Evolutionary conservation across 225 moss, liverwort and hornwort genomes (phyloP).

Genomic region (Bryoerythrophyllum caledonicum): DNA sequence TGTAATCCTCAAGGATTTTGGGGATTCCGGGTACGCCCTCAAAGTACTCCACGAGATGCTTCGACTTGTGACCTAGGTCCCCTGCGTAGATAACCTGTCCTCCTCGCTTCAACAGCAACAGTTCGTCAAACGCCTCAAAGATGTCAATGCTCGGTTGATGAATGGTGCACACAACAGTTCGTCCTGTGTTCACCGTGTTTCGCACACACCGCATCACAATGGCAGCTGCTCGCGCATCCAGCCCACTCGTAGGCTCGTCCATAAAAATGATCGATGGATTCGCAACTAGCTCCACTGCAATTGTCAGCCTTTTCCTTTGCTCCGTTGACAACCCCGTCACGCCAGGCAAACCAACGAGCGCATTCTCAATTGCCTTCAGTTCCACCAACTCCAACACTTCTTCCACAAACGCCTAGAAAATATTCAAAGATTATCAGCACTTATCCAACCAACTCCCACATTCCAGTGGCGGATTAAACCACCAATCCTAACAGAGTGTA

Average conservation of each 20-base stretch:
- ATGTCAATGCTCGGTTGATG: slow-evolving; percentile 65
- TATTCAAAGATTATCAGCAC: neutral
- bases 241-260: slow-evolving; percentile 63
- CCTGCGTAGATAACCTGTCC: slow-evolving; percentile 54
- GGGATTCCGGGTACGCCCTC: slow-evolving; percentile 41
- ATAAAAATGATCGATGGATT: slow-evolving; percentile 63
- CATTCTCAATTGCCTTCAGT: slow-evolving; percentile 41
- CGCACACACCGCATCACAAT: slow-evolving; percentile 65
- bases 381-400: slow-evolving; percentile 62
- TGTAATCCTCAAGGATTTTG: slow-evolving; percentile 50
- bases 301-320: slow-evolving; percentile 55
- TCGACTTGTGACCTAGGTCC: slow-evolving; percentile 39
- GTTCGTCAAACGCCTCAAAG: slow-evolving; percentile 60
- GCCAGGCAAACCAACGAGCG: slow-evolving; percentile 49
- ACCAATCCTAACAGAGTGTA: neutral
- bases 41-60: slow-evolving; percentile 47
- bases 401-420: slow-evolving; percentile 51
- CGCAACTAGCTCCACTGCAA: slow-evolving; percentile 58
- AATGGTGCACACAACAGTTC: slow-evolving; percentile 60
- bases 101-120: slow-evolving; percentile 53
- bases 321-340: slow-evolving; percentile 54
- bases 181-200: slow-evolving; percentile 54
- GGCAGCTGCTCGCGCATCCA: slow-evolving; percentile 60
- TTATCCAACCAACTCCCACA: neutral
- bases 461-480: neutral